Base-by-base conservation (phyloP, 495 filamentous ascomycete species). In the Tricharina praecox region DNA sequence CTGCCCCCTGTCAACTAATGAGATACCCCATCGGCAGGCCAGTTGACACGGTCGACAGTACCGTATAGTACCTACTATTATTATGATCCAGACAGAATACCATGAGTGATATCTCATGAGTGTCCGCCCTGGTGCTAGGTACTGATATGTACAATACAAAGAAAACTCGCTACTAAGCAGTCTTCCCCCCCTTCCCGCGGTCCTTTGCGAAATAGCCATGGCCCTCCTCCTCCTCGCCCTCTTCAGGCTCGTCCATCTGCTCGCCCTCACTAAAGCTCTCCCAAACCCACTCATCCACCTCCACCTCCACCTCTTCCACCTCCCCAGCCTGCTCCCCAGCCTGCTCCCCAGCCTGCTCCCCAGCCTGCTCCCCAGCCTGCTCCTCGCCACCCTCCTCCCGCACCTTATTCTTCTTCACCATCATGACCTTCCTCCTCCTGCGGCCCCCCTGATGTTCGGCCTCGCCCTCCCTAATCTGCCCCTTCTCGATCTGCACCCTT, bases 381-480 rank as follows among this genome's bases (percentile, higher is more conserved):
- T 25, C 23, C n/a, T 49, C 52, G 37, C 41, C 36, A 21, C 32
- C 25, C 39, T 42, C 48, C 37, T 23, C 19, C 15, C 26, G 51
- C 20, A 57, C 40, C 48, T 50, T 35, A 15, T 28, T 30, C 23
- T 41, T 39, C 47, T 28, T 49, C 51, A 26, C 42, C 35, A 47
- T 50, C 16, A 56, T 49, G 25, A 46, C 46, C 47, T 37, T 48
- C 51, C 45, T 33, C 42, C 10, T 50, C 45, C 13, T 44, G 40
- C 24, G 34, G 32, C 35, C 37, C 20, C 7, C 44, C 48, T 23
- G 28, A 44, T 28, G 23, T n/a, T 3, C 13, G 8, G 21, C 42
- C 2, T 46, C 44, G 13, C 20, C 48, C 16, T 13, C 5, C 28
- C n/a, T 36, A 21, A 39, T 25, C 34, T 48, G 32, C 15, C 45